Evolutionary conservation across 1,139 yeast species (phyloP).

Genomic region (Candida dubliniensis): DNA sequence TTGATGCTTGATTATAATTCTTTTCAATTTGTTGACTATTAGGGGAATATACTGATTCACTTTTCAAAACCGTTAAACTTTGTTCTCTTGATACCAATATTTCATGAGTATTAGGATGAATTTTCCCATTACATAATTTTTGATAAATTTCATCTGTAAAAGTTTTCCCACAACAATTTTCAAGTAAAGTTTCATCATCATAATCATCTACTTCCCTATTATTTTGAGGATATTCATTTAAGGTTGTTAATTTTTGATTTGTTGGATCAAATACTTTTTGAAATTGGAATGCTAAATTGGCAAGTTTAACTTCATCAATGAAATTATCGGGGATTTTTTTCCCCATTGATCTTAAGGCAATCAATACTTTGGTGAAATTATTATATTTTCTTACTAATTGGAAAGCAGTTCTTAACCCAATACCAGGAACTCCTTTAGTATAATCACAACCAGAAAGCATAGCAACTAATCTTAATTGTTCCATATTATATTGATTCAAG

Average conservation of each 20-base stretch:
- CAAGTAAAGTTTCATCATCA: slow-evolving; percentile 40
- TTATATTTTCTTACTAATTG: slow-evolving; percentile 53
- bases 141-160: slow-evolving; percentile 48
- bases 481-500: slow-evolving; percentile 46
- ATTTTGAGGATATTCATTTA: slow-evolving; percentile 55
- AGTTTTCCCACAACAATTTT: slow-evolving; percentile 64
- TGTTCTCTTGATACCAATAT: slow-evolving; percentile 49
- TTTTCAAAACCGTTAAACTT: slow-evolving; percentile 24
- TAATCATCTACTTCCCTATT: slow-evolving; percentile 19
- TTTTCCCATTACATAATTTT: slow-evolving; percentile 60
- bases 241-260: slow-evolving; percentile 46
- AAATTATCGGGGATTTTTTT: slow-evolving; percentile 61
- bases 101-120: slow-evolving; percentile 64
- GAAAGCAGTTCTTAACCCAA: slow-evolving; percentile 82
- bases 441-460: slow-evolving; percentile 95
- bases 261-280: slow-evolving; percentile 84
- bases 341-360: slow-evolving; percentile 63
- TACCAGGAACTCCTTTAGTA: slow-evolving; percentile 77
- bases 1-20: neutral
- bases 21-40: neutral
- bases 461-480: slow-evolving; percentile 74
- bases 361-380: slow-evolving; percentile 54
- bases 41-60: slow-evolving; percentile 22
- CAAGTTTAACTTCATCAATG: slow-evolving; percentile 59
- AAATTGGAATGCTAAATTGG: slow-evolving; percentile 77